A percentile compares a stretch with the other conserved stretches of the same genome.
Conservation (phyloP, 306 rosid species). For the Casuarina equisetifolia region DNA sequence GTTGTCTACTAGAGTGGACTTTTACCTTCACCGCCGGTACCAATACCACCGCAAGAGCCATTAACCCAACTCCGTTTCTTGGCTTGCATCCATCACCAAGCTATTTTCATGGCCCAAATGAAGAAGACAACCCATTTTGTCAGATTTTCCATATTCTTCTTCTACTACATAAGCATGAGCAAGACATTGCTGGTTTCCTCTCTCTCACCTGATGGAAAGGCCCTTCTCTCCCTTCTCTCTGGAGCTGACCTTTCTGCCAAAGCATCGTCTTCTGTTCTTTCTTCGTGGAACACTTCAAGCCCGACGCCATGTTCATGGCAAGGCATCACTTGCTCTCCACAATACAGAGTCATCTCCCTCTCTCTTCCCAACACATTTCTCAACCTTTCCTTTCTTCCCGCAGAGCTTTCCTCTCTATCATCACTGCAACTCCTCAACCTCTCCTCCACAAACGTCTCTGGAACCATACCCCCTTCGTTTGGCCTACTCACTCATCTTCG, state of each 20-base stretch:
- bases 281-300: slow-evolving; percentile 83
- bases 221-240: slow-evolving; percentile 74
- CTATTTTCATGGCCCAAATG: slow-evolving; percentile 41
- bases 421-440: slow-evolving; percentile 89
- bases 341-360: slow-evolving; percentile 77
- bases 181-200: slow-evolving; percentile 37
- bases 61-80: slow-evolving; percentile 28
- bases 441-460: slow-evolving; percentile 84
- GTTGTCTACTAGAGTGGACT: slow-evolving; percentile 57
- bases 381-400: slow-evolving; percentile 70
- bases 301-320: slow-evolving; percentile 90
- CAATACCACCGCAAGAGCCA: slow-evolving; percentile 32
- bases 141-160: slow-evolving; percentile 32
- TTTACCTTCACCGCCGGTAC: slow-evolving; percentile 24
- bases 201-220: slow-evolving; percentile 83
- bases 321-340: slow-evolving; percentile 86
- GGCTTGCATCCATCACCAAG: slow-evolving; percentile 25
- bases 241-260: slow-evolving; percentile 38
- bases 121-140: slow-evolving; percentile 24
- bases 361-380: slow-evolving; percentile 76
- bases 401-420: slow-evolving; percentile 72
- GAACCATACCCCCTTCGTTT: slow-evolving; percentile 71
- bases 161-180: slow-evolving; percentile 35
- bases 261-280: slow-evolving; percentile 61
- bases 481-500: slow-evolving; percentile 74